These are phyloP conservation scores for Oropetium thomaeum DNA, from an alignment of 176 grass and related monocot genomes.

Conservation along the genomic window DNA sequence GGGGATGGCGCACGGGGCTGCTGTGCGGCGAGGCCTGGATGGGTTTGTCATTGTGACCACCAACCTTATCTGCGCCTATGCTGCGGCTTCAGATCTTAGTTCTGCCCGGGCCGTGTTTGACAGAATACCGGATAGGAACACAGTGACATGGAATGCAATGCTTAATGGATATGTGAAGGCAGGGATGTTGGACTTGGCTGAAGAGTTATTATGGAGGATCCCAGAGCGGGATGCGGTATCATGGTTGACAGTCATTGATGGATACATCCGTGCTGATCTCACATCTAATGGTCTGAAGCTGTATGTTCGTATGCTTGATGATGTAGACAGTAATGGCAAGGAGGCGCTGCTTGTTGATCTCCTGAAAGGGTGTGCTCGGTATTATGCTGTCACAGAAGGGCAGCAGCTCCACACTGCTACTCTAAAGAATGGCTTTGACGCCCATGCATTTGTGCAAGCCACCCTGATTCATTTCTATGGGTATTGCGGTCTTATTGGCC, in stretches of 20 bases:
- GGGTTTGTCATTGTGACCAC: slow-evolving; percentile 47
- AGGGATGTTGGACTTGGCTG: slow-evolving; percentile 40
- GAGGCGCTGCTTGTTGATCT: slow-evolving; percentile 54
- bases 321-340: background rate
- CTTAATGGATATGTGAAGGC: slow-evolving; percentile 66
- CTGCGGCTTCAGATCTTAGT: slow-evolving; percentile 16
- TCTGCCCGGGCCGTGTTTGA: slow-evolving; percentile 44
- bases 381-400: slow-evolving; percentile 41
- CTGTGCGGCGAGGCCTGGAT: slow-evolving; percentile 30
- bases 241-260: slow-evolving; percentile 58
- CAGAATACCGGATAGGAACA: slow-evolving; percentile 36
- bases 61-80: slow-evolving; percentile 59
- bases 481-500: slow-evolving; percentile 25
- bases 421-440: slow-evolving; percentile 58
- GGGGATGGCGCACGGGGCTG: slow-evolving; percentile 22
- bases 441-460: slow-evolving; percentile 53
- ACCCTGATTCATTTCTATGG: slow-evolving; percentile 64
- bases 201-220: slow-evolving; percentile 40
- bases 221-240: slow-evolving; percentile 50
- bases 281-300: slow-evolving; percentile 30
- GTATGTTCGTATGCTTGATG: slow-evolving; percentile 42
- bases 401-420: slow-evolving; percentile 53
- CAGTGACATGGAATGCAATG: slow-evolving; percentile 62
- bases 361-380: slow-evolving; percentile 41
- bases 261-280: slow-evolving; percentile 31